A percentile compares a stretch with the other conserved stretches of the same genome.
phyloP scores from a whole-genome alignment of 305 asterid species.

The Solanum hybrid region DNA sequence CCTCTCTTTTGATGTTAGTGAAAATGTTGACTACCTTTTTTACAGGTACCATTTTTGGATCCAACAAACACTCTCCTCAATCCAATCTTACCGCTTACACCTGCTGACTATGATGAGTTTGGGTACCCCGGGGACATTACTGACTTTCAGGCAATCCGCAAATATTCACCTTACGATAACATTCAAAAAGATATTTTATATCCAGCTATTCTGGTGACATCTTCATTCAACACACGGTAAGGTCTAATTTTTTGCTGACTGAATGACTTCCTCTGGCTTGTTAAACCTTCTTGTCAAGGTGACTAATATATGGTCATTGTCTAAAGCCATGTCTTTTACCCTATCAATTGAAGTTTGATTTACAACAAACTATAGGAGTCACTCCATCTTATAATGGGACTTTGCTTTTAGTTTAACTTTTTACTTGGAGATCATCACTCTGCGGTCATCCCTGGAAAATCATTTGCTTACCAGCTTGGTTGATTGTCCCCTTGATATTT shows the following conservation, averaged over 20 bases:
- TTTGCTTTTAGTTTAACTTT: neutral
- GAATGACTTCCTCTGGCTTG: neutral
- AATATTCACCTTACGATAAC: slow-evolving; percentile 86
- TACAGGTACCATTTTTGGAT: slow-evolving; percentile 85
- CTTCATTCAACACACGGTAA: slow-evolving; percentile 80
- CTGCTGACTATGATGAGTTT: slow-evolving; percentile 86
- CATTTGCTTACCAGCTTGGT: neutral
- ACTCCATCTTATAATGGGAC: neutral
- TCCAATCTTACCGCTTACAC: slow-evolving; percentile 68
- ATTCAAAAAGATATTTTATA: slow-evolving; percentile 41
- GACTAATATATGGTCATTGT: neutral
- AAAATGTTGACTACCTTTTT: slow-evolving; percentile 1
- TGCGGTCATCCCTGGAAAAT: neutral
- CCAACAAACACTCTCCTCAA: slow-evolving; percentile 71
- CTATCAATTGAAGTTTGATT: neutral
- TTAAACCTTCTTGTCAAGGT: neutral
- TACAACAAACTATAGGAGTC: neutral
- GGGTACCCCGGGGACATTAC: slow-evolving; percentile 87
- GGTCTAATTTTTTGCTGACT: neutral
- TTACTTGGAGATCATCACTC: neutral
- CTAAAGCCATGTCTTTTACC: neutral
- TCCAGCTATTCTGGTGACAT: slow-evolving; percentile 75
- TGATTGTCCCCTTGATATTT: neutral
- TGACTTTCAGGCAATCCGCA: slow-evolving; percentile 76
- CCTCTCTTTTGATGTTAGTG: neutral